Percentiles rank a stretch among this genome's conserved stretches.
Evolutionary conservation across 371 early-diverging fungal species (phyloP).

Genomic region (Enterospora canceri): DNA sequence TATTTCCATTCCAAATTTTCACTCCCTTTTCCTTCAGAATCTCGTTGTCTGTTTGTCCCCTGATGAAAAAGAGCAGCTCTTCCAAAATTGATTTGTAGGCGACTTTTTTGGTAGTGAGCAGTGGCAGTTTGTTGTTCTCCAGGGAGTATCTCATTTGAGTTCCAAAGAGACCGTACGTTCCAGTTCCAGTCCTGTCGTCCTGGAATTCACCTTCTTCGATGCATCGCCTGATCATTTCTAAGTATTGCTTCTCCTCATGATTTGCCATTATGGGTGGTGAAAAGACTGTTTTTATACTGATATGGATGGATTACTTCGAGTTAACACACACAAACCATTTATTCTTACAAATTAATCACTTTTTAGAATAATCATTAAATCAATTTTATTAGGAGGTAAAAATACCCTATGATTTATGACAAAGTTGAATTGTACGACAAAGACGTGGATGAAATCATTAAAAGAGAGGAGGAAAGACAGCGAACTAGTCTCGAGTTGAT

Average conservation of each 20-base stretch:
- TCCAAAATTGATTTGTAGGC: conserved; percentile 76
- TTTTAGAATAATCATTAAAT: no score
- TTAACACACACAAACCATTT: no score
- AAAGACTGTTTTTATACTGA: background rate
- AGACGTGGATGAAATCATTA: conserved; percentile 78
- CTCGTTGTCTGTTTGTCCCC: conserved; percentile 73
- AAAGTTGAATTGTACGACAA: conserved; percentile 61
- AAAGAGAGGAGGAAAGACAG: conserved; percentile 84
- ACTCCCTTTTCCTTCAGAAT: conserved; percentile 68
- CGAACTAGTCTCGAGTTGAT: conserved; percentile 77
- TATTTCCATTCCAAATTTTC: conserved; percentile 94
- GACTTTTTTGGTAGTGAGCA: conserved; percentile 88
- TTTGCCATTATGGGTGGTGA: conserved; percentile 2
- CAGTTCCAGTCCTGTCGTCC: conserved; percentile 83
- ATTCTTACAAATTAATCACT: no score
- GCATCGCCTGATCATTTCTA: conserved; percentile 67
- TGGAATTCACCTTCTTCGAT: conserved; percentile 66
- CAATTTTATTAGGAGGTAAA: background rate
- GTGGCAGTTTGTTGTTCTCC: conserved; percentile 66
- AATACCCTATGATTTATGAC: conserved; percentile 22
- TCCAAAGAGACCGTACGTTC: conserved; percentile 79
- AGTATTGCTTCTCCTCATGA: conserved; percentile 74
- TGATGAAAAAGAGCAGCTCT: conserved; percentile 89
- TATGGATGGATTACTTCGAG: no score
- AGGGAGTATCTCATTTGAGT: conserved; percentile 78